Percentiles rank a stretch among this genome's conserved stretches.
Conservation (phyloP, 2,329 filamentous ascomycete species). For the Alternaria angustiovoidea region DNA sequence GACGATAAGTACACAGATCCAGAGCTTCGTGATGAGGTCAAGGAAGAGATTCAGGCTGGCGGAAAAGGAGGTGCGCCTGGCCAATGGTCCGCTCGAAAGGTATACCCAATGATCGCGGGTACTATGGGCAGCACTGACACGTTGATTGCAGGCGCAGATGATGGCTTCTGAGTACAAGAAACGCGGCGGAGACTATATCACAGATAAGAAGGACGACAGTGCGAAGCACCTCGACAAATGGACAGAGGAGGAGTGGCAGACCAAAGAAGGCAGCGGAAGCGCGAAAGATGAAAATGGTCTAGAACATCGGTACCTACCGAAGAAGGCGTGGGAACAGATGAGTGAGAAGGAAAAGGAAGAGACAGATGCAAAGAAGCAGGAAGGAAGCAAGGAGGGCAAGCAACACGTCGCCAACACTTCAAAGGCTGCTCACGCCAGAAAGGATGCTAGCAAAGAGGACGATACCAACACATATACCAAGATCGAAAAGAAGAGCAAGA, state of each 20-base stretch:
- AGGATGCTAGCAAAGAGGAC: conserved; percentile 4
- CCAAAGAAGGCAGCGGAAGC: conserved; percentile 57
- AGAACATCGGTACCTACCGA: conserved; percentile 39
- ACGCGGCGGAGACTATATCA: conserved; percentile 58
- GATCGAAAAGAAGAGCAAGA: conserved; percentile 33
- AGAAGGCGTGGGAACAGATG: conserved; percentile 60
- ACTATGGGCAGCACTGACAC: background rate
- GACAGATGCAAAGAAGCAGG: conserved; percentile 57
- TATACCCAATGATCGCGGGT: conserved; percentile 16
- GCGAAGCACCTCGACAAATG: conserved; percentile 57
- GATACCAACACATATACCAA: conserved; percentile 12
- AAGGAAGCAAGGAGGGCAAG: conserved; percentile 49
- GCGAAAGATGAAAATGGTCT: conserved; percentile 51
- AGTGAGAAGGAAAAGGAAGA: conserved; percentile 46
- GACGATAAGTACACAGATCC: conserved; percentile 58
- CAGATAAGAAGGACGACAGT: conserved; percentile 54
- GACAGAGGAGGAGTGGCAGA: conserved; percentile 61
- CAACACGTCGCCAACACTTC: conserved; percentile 13
- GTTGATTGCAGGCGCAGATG: conserved; percentile 52
- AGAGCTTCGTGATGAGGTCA: conserved; percentile 56
- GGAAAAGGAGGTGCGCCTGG: conserved; percentile 59
- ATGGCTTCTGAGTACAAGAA: conserved; percentile 59
- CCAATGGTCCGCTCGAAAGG: conserved; percentile 60
- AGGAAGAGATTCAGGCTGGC: conserved; percentile 56
- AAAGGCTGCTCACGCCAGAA: conserved; percentile 6